Percentiles rank a stretch among this genome's conserved stretches.
Conservation (phyloP, 306 rosid species). For the Neltuma alba region DNA sequence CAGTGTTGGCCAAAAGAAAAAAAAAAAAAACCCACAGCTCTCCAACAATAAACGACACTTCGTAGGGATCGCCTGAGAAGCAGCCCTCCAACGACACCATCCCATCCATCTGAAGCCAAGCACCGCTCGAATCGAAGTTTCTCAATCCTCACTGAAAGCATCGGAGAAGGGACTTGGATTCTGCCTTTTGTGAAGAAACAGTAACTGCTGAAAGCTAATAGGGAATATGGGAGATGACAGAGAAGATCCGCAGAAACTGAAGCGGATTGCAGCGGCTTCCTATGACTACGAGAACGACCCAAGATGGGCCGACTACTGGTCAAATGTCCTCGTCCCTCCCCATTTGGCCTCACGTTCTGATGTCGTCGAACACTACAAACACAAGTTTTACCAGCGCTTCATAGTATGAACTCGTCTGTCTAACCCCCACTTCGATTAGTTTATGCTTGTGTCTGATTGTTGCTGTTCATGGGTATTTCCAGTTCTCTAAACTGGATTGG, state of each 20-base stretch:
- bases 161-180: not conserved
- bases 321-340: conserved; percentile 92
- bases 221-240: conserved; percentile 64
- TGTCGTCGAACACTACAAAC: conserved; percentile 79
- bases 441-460: not conserved
- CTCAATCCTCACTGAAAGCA: not conserved
- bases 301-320: conserved; percentile 90
- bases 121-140: not conserved
- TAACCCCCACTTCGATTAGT: not conserved
- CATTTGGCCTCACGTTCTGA: conserved; percentile 69
- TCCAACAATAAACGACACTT: not conserved
- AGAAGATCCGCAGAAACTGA: conserved; percentile 77
- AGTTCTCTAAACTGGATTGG: not conserved
- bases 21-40: too few species aligned
- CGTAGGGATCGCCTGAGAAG: not conserved
- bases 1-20: too few species aligned
- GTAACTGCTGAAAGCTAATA: not conserved
- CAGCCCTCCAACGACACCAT: not conserved
- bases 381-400: conserved; percentile 88
- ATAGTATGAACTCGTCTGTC: conserved; percentile 47
- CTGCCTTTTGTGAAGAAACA: not conserved
- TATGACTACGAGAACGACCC: conserved; percentile 89
- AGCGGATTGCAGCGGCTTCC: conserved; percentile 78
- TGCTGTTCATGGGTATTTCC: not conserved
- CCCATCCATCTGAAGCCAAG: not conserved